These are phyloP conservation scores for Penicillium glabrum DNA, from an alignment of 2,329 filamentous ascomycete species.

Conservation along the genomic window DNA sequence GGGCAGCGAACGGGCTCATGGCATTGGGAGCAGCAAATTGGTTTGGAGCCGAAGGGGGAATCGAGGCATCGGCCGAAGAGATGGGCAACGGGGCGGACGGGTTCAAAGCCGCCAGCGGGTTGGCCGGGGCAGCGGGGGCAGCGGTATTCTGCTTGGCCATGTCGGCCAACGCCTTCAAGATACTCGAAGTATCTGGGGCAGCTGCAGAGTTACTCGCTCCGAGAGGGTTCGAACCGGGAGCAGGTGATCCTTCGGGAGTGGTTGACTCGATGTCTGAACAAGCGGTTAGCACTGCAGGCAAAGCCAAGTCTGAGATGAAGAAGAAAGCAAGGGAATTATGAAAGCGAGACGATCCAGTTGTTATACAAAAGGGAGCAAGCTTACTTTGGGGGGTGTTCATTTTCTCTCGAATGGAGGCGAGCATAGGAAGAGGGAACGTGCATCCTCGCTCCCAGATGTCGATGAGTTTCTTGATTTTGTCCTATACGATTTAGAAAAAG, in stretches of 20 bases:
- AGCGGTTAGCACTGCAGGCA: constrained; percentile 27
- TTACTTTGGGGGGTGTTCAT: constrained; percentile 69
- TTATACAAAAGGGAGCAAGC: constrained; percentile 37
- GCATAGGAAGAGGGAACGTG: constrained; percentile 80
- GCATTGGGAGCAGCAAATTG: constrained; percentile 47
- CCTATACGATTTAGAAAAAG: constrained; percentile 63
- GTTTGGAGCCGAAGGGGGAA: constrained; percentile 39
- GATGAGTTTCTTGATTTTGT: constrained; percentile 92
- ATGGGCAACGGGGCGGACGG: constrained; percentile 41
- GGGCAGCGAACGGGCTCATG: constrained; percentile 50
- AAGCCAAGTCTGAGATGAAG: neutral
- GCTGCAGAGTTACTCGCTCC: constrained; percentile 40
- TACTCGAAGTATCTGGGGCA: constrained; percentile 61
- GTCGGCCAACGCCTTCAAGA: constrained; percentile 76
- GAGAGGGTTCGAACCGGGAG: constrained; percentile 44
- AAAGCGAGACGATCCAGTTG: neutral
- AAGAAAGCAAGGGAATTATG: neutral
- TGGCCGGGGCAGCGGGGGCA: constrained; percentile 44
- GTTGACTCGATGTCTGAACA: constrained; percentile 63
- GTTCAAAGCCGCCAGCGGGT: constrained; percentile 52
- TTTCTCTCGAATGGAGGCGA: constrained; percentile 80
- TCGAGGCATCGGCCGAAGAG: constrained; percentile 44
- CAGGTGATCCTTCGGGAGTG: constrained; percentile 62
- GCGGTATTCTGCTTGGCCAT: constrained; percentile 73
- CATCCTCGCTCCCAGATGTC: constrained; percentile 97